Evolutionary conservation across 305 asterid genomes (phyloP).

Genomic region (Solanum aculeatissimum): DNA sequence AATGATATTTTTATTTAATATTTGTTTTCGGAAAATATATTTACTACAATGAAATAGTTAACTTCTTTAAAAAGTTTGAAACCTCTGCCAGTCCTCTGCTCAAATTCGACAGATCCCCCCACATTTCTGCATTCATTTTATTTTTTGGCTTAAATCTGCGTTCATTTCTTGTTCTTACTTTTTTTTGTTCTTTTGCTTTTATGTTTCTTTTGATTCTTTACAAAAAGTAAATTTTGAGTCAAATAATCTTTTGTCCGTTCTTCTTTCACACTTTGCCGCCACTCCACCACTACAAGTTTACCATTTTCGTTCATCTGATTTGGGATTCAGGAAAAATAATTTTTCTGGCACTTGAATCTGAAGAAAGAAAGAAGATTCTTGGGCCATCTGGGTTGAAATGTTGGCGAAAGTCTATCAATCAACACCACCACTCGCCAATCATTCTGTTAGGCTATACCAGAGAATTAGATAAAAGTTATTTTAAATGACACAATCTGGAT

Average conservation of each 20-base stretch:
- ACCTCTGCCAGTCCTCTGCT: no score
- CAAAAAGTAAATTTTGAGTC: no score
- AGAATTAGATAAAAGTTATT: background rate
- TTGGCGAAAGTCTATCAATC: background rate
- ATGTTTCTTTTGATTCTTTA: no score
- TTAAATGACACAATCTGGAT: background rate
- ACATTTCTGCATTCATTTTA: no score
- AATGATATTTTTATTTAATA: background rate
- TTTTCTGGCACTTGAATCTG: background rate
- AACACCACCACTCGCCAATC: background rate
- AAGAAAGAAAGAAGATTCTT: background rate
- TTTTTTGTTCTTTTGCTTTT: no score
- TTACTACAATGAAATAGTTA: background rate
- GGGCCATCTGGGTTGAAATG: background rate
- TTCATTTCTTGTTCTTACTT: no score
- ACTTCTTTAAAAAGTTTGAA: no score
- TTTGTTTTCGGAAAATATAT: background rate
- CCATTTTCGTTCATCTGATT: background rate
- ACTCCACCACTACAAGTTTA: background rate
- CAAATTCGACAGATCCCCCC: no score
- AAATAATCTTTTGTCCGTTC: background rate
- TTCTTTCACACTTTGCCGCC: background rate
- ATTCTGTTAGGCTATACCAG: background rate
- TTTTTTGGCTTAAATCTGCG: no score
- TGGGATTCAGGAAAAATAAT: background rate